Conservation (phyloP, 768 basidiomycete genomes). For the Tulasnella sp. region DNA sequence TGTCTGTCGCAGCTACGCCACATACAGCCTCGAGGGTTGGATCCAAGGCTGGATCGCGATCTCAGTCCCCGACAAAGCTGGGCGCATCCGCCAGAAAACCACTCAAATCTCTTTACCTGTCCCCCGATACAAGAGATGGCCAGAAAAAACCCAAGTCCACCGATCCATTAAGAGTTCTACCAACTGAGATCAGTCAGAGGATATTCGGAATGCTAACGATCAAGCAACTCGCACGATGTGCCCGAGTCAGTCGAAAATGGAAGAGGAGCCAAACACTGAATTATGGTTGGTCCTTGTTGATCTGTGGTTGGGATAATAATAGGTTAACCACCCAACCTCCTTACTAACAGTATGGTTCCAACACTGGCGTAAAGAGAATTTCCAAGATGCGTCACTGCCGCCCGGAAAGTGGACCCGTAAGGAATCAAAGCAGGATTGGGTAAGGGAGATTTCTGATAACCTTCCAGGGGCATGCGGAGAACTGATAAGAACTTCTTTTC, state of each 20-base stretch:
- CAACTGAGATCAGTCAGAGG: slow-evolving; percentile 68
- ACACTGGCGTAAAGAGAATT: slow-evolving; percentile 75
- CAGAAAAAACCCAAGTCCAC: background rate
- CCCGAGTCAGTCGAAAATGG: slow-evolving; percentile 79
- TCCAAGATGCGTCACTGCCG: slow-evolving; percentile 65
- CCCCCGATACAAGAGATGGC: slow-evolving; percentile 22
- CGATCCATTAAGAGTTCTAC: slow-evolving; percentile 59
- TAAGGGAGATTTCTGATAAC: too few species aligned
- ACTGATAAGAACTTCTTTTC: slow-evolving; percentile 4
- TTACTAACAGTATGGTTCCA: slow-evolving; percentile 74
- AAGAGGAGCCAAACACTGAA: slow-evolving; percentile 78
- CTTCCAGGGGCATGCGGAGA: slow-evolving; percentile 20
- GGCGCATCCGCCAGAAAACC: slow-evolving; percentile 37
- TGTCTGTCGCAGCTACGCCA: slow-evolving; percentile 16
- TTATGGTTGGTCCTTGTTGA: slow-evolving; percentile 44
- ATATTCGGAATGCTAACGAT: slow-evolving; percentile 55
- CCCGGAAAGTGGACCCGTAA: slow-evolving; percentile 83
- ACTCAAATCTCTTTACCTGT: slow-evolving; percentile 37
- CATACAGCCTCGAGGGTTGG: background rate
- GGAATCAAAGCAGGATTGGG: slow-evolving; percentile 93
- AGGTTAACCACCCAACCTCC: background rate
- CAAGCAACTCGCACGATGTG: slow-evolving; percentile 58
- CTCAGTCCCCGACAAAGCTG: slow-evolving; percentile 24
- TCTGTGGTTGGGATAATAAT: background rate
- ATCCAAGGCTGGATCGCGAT: slow-evolving; percentile 32